Percentiles rank a stretch among this genome's conserved stretches.
phyloP scores from a whole-genome alignment of 176 grass and related monocot genomes.

The Musa acuminata region DNA sequence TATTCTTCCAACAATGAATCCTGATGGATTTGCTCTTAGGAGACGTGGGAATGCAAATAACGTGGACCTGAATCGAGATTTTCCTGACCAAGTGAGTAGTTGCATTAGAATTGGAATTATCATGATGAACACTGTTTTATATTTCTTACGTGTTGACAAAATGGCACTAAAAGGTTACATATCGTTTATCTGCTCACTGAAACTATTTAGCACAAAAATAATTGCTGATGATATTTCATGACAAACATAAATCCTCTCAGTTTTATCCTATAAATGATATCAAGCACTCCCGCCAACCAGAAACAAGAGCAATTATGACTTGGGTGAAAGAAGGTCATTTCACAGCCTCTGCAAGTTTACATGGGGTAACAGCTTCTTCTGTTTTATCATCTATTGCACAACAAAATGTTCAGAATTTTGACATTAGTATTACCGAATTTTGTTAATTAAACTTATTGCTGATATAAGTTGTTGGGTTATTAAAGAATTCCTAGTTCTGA shows the following conservation, averaged over 20 bases:
- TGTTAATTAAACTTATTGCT: no score
- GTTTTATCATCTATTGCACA: not conserved
- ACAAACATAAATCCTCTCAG: slow-evolving; percentile 28
- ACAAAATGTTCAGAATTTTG: not conserved
- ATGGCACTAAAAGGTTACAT: not conserved
- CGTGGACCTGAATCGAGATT: slow-evolving; percentile 85
- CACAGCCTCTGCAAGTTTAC: slow-evolving; percentile 87
- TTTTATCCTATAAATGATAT: slow-evolving; percentile 72
- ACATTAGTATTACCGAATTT: no score
- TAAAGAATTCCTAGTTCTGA: no score
- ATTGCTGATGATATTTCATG: slow-evolving; percentile 22
- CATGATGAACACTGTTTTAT: not conserved
- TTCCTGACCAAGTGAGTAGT: slow-evolving; percentile 74
- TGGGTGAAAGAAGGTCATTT: slow-evolving; percentile 73
- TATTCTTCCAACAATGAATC: slow-evolving; percentile 92
- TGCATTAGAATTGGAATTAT: not conserved
- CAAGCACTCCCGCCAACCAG: slow-evolving; percentile 59
- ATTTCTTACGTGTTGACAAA: slow-evolving; percentile 4
- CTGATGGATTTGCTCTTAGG: slow-evolving; percentile 91
- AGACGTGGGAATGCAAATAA: slow-evolving; percentile 92
- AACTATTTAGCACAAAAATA: slow-evolving; percentile 9
- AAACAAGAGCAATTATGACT: slow-evolving; percentile 88
- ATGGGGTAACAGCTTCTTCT: slow-evolving; percentile 58
- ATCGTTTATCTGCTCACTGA: slow-evolving; percentile 15
- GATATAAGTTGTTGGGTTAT: no score